Evolutionary conservation across 345 rosid species (phyloP).

Genomic region (Eucalyptus marginata): DNA sequence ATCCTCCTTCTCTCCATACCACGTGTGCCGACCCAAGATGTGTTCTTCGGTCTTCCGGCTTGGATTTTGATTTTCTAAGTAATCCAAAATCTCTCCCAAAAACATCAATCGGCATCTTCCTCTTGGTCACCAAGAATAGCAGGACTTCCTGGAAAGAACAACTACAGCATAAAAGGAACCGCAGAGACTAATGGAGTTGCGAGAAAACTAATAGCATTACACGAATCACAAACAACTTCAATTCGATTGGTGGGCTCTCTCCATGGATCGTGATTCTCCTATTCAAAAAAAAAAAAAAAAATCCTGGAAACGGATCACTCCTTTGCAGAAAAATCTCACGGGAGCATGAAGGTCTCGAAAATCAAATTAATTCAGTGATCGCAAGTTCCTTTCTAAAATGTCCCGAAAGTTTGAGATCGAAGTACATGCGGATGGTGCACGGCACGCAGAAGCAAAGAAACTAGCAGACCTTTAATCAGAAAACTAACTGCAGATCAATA

Average conservation of each 20-base stretch:
- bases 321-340: background rate
- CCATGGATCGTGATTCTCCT: background rate
- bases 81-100: slow-evolving; percentile 41
- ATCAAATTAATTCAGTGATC: background rate
- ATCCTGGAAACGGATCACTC: too few relatives aligned
- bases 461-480: too few relatives aligned
- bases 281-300: too few relatives aligned
- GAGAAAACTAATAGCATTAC: background rate
- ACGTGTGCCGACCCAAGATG: slow-evolving; percentile 76
- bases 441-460: too few relatives aligned
- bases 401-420: background rate
- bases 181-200: background rate
- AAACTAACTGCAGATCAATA: background rate
- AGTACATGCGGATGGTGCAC: background rate
- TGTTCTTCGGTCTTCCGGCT: slow-evolving; percentile 65
- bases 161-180: background rate
- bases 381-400: background rate
- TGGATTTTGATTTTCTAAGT: slow-evolving; percentile 46
- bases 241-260: too few relatives aligned
- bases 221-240: background rate
- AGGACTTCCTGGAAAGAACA: slow-evolving; percentile 61
- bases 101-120: slow-evolving; percentile 37
- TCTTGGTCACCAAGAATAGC: slow-evolving; percentile 58
- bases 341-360: background rate
- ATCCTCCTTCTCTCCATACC: slow-evolving; percentile 57